A percentile compares a stretch with the other conserved stretches of the same genome.
Evolutionary conservation across 495 filamentous ascomycete genomes (phyloP).

Genomic region (Annulohypoxylon nitens): DNA sequence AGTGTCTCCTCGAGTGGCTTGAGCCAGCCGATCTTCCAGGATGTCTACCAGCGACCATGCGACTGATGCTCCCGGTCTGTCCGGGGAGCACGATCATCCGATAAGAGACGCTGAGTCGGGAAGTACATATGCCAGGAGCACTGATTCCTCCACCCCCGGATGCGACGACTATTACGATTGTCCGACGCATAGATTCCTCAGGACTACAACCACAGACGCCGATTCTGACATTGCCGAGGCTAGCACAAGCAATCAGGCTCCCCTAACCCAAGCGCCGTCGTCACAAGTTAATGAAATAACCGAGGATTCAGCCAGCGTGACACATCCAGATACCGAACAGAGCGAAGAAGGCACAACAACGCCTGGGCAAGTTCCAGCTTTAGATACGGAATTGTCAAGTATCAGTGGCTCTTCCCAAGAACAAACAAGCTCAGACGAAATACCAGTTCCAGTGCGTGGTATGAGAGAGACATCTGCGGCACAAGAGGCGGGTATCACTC

Average conservation of each 20-base stretch:
- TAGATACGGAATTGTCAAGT: not conserved
- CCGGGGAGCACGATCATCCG: slow-evolving; percentile 4
- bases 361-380: slow-evolving; percentile 1
- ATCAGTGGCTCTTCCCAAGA: not conserved
- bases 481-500: slow-evolving; percentile 21
- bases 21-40: slow-evolving; percentile 25
- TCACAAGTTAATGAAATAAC: not conserved
- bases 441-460: not conserved
- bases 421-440: slow-evolving; percentile 1
- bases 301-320: slow-evolving; percentile 1
- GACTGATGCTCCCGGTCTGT: not conserved
- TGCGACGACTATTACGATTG: slow-evolving; percentile 62
- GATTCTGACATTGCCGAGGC: not conserved
- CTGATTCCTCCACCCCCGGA: slow-evolving; percentile 54
- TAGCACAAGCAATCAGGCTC: not conserved
- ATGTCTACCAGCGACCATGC: slow-evolving; percentile 30
- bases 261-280: not conserved
- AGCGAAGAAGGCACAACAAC: not conserved
- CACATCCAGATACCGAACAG: not conserved
- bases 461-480: not conserved
- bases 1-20: slow-evolving; percentile 18
- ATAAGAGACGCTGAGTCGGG: slow-evolving; percentile 36
- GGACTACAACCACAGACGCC: slow-evolving; percentile 22
- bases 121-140: slow-evolving; percentile 24
- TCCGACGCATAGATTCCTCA: slow-evolving; percentile 55